Conservation (phyloP, 2,329 filamentous ascomycete genomes). For the Colletotrichum musae region DNA sequence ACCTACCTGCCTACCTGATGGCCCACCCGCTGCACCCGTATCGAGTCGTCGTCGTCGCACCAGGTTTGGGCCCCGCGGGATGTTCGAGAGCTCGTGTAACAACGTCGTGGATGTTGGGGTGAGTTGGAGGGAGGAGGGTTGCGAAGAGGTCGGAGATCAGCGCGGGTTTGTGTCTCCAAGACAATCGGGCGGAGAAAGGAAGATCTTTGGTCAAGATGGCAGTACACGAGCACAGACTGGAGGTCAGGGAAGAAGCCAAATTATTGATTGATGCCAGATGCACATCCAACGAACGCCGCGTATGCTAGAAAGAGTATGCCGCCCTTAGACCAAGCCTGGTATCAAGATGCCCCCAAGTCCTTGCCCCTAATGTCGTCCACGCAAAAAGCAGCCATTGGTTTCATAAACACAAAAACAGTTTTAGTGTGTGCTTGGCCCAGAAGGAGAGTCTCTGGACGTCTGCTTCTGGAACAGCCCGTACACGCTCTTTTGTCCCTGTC, state of each 20-base stretch:
- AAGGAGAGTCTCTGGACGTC: background rate
- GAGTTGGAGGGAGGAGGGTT: background rate
- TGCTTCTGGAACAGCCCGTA: constrained; percentile 60
- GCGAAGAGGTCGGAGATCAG: constrained; percentile 3
- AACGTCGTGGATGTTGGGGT: background rate
- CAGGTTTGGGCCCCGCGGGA: constrained; percentile 18
- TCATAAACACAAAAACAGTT: background rate
- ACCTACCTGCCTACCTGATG: background rate
- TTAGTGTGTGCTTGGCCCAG: constrained; percentile 1
- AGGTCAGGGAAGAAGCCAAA: background rate
- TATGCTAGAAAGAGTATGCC: constrained; percentile 20
- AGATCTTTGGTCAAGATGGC: background rate
- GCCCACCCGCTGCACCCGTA: background rate
- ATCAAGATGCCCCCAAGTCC: constrained; percentile 10
- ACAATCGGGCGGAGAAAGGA: background rate
- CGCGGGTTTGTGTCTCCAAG: background rate
- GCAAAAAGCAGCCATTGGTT: background rate
- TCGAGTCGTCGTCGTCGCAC: constrained; percentile 26
- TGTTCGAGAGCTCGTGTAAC: constrained; percentile 10
- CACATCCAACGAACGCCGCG: constrained; percentile 12
- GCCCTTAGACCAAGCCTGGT: constrained; percentile 11
- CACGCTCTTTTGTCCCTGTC: constrained; percentile 76
- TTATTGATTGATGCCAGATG: background rate
- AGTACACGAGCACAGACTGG: background rate
- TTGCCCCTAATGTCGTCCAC: background rate